Base-by-base conservation (phyloP, 202 grass and related monocot genomes). In the Alloteropsis angusta region DNA sequence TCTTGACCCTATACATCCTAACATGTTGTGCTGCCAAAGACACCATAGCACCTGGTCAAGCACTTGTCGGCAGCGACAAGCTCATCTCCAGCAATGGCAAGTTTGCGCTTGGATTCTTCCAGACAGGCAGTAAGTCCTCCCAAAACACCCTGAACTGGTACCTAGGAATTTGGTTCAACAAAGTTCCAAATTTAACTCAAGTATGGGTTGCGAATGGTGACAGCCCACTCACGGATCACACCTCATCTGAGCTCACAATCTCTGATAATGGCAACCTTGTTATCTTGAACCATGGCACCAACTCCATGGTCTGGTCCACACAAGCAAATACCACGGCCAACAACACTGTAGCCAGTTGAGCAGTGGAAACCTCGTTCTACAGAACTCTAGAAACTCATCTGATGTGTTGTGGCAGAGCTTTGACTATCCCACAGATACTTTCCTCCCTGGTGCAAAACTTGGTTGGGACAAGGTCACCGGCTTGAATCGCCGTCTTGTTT, bases 201-300 rank as follows among this genome's bases (percentile, higher is more conserved):
- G 83, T 90, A 5, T 93, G 85, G 88, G 83, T 91, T 8, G 88
- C 85, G n/a, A 94, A 91, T 56, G 48, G 83, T 42, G 86, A 91
- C 34, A 67, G 9, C 2, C 85, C 86, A 10, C 21, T 85, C 30
- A 16, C 35, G 3, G 45, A 74, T 35, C 58, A 47, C 9, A 19
- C 36, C 10, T 41, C 19, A 5, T 72, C 75, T 7, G 38, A 77
- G 86, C 80, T 89, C 1, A 17, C 13, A 44, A 74, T 89, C 23
- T 86, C 86, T 19, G 28, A 17, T 22, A 60, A 82, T 52, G 90
- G 90, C 15, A 89, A 89, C 63, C 84, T 95, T 5, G 78, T 83
- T 50, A 64, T 95, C 62, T 17, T 81, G 53, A 86, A 82, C 75
- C 46, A 75, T 22, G 22, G 44, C 60, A 86, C 60, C 7, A 86